phyloP scores from a whole-genome alignment of 768 basidiomycete species.

The Pleurotus ostreatus region DNA sequence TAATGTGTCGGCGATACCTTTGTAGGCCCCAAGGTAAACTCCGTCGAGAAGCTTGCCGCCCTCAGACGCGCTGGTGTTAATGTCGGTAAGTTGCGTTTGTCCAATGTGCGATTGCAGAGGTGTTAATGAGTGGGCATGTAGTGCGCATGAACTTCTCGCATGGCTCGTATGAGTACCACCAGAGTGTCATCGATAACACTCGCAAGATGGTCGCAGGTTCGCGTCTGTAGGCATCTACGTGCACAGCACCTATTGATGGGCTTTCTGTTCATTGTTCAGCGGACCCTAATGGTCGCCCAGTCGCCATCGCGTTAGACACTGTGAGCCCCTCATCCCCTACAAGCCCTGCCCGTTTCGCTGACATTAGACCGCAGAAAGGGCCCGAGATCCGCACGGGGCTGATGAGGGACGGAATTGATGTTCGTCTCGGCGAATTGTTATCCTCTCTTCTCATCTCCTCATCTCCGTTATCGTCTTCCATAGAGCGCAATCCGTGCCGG shows the following conservation, averaged over 20 bases:
- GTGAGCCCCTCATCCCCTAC: conserved; percentile 38
- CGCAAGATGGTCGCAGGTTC: conserved; percentile 77
- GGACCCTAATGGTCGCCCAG: conserved; percentile 77
- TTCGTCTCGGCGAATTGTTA: conserved; percentile 35
- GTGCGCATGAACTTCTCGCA: conserved; percentile 99
- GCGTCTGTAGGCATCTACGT: conserved; percentile 18
- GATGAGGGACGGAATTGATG: conserved; percentile 84
- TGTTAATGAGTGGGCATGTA: conserved; percentile 24
- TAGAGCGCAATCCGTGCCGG: conserved; percentile 84
- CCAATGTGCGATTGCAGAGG: background rate
- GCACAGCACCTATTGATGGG: conserved; percentile 9
- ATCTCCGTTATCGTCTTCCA: conserved; percentile 9
- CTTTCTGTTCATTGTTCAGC: conserved; percentile 29
- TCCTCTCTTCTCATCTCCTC: conserved; percentile 1
- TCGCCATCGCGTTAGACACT: conserved; percentile 97
- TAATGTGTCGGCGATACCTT: conserved; percentile 4
- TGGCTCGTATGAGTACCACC: conserved; percentile 97
- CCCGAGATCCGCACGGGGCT: conserved; percentile 98
- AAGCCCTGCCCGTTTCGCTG: background rate
- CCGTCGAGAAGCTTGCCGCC: conserved; percentile 79
- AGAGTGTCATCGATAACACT: conserved; percentile 98
- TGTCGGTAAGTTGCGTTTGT: conserved; percentile 64
- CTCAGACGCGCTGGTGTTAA: conserved; percentile 93
- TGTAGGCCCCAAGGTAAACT: conserved; percentile 91
- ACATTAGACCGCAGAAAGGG: conserved; percentile 68